A percentile compares a stretch with the other conserved stretches of the same genome.
These are phyloP conservation scores for Picochlorum sp. DNA, from an alignment of 139 green algal species.

Conservation along the genomic window DNA sequence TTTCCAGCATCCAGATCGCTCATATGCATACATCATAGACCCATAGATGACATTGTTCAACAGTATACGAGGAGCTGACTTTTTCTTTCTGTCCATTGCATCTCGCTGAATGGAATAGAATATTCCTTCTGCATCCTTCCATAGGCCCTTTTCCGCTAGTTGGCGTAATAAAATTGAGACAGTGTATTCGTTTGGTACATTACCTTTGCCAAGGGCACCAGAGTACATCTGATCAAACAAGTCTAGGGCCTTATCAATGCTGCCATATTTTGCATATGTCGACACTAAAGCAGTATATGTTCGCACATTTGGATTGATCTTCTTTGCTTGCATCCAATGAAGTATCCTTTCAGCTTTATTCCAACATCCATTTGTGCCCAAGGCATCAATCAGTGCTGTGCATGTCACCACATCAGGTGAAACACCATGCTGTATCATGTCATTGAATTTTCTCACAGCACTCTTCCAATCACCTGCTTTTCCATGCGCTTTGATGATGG, in stretches of 20 bases:
- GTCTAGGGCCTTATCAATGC: slow-evolving; percentile 57
- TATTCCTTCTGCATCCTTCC: slow-evolving; percentile 65
- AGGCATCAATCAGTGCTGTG: slow-evolving; percentile 74
- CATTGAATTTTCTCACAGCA: slow-evolving; percentile 70
- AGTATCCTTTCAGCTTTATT: slow-evolving; percentile 51
- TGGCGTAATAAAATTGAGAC: slow-evolving; percentile 69
- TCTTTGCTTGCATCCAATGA: slow-evolving; percentile 40
- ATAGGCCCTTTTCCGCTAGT: slow-evolving; percentile 69
- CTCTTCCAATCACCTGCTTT: slow-evolving; percentile 59
- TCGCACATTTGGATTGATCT: slow-evolving; percentile 67
- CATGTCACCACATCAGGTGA: slow-evolving; percentile 80
- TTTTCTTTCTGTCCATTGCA: slow-evolving; percentile 10
- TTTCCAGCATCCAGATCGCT: slow-evolving; percentile 53
- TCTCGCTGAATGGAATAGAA: slow-evolving; percentile 66
- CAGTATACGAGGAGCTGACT: background rate
- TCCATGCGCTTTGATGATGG: slow-evolving; percentile 72
- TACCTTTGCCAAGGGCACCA: slow-evolving; percentile 30
- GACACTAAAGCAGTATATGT: slow-evolving; percentile 76
- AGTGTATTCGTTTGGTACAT: slow-evolving; percentile 79
- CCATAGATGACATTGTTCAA: slow-evolving; percentile 78
- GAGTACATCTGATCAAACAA: slow-evolving; percentile 56
- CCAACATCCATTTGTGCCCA: slow-evolving; percentile 71
- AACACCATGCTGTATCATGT: slow-evolving; percentile 66
- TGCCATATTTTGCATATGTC: slow-evolving; percentile 57
- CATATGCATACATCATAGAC: slow-evolving; percentile 77